phyloP scores from a whole-genome alignment of 495 filamentous ascomycete species.

The Penicillium bovifimosum region DNA sequence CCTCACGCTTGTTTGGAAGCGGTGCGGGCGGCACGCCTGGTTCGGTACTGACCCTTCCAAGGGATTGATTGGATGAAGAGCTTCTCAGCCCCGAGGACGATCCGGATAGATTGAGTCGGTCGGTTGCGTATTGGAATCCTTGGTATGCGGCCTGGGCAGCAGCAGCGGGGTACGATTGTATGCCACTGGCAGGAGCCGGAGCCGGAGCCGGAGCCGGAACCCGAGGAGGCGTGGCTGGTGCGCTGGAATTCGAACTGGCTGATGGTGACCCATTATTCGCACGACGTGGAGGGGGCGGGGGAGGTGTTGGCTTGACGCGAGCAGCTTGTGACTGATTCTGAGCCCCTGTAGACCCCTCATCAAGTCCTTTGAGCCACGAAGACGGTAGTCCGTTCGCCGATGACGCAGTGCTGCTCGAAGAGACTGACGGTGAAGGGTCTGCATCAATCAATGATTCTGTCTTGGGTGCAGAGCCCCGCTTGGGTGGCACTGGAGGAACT shows the following conservation, averaged over 20 bases:
- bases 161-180: slow-evolving; percentile 27
- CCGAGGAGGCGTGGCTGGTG: slow-evolving; percentile 9
- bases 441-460: slow-evolving; percentile 17
- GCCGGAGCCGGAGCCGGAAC: background rate
- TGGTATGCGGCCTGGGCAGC: slow-evolving; percentile 29
- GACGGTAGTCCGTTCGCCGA: slow-evolving; percentile 1
- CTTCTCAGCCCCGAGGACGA: slow-evolving; percentile 17
- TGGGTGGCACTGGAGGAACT: slow-evolving; percentile 41
- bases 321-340: slow-evolving; percentile 5
- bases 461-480: slow-evolving; percentile 24
- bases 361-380: background rate
- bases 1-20: slow-evolving; percentile 66
- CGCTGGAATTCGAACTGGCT: slow-evolving; percentile 6
- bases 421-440: slow-evolving; percentile 9
- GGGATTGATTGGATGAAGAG: slow-evolving; percentile 27
- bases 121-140: slow-evolving; percentile 33
- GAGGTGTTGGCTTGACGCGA: slow-evolving; percentile 23
- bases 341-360: background rate
- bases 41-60: slow-evolving; percentile 16
- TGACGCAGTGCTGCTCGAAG: slow-evolving; percentile 13
- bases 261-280: slow-evolving; percentile 27
- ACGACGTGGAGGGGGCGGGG: slow-evolving; percentile 35
- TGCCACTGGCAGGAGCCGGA: slow-evolving; percentile 15
- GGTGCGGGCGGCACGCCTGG: slow-evolving; percentile 23
- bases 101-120: slow-evolving; percentile 24